Evolutionary conservation across 176 grass and related monocot species (phyloP).

Genomic region (Avena atlantica): DNA sequence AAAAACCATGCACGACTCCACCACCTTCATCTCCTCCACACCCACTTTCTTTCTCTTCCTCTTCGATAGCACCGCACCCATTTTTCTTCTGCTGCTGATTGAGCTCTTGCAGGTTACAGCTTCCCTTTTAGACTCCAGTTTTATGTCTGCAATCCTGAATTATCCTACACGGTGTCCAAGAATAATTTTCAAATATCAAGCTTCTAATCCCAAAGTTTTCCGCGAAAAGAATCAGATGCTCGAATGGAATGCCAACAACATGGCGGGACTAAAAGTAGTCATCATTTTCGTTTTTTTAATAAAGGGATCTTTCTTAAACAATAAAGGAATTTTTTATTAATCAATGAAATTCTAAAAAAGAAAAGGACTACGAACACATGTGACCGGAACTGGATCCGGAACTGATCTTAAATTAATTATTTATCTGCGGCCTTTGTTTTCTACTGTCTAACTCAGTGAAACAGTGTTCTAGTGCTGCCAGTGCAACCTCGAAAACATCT

Average conservation of each 20-base stretch:
- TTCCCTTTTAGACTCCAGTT: not conserved
- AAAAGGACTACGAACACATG: no score
- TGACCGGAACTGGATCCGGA: no score
- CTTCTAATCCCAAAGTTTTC: not conserved
- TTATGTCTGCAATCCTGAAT: no score
- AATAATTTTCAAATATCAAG: not conserved
- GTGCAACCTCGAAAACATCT: no score
- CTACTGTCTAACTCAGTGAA: not conserved
- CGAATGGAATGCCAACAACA: not conserved
- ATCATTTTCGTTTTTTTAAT: no score
- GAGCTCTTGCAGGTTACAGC: not conserved
- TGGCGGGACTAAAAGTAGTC: not conserved
- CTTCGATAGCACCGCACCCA: not conserved
- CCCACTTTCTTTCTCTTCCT: not conserved
- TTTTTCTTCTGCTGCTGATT: not conserved
- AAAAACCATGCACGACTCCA: slow-evolving; percentile 40
- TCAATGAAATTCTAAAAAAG: no score
- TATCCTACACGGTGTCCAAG: not conserved
- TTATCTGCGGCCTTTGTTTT: not conserved
- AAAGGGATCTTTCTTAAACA: no score
- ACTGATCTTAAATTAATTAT: no score
- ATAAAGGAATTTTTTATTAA: no score
- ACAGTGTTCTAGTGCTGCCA: no score
- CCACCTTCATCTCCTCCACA: slow-evolving; percentile 35
- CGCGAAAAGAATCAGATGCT: not conserved